Evolutionary conservation across 2,329 filamentous ascomycete genomes (phyloP).

Genomic region (Cercospora sojina): DNA sequence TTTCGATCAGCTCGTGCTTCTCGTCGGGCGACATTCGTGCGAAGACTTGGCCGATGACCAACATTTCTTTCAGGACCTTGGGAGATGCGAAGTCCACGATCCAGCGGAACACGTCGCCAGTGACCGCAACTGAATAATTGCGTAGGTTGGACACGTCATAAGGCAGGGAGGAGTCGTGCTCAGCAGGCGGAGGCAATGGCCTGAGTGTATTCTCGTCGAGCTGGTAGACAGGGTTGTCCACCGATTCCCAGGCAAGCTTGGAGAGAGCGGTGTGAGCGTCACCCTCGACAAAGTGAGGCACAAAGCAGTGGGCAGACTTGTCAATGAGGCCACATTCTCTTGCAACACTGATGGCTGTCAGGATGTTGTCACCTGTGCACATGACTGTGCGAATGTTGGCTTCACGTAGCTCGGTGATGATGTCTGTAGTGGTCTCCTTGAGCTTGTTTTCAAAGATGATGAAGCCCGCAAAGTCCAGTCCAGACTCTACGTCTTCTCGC

Average conservation of each 20-base stretch:
- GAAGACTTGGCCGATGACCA: constrained; percentile 88
- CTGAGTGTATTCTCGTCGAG: constrained; percentile 78
- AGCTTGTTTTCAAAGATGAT: constrained; percentile 99
- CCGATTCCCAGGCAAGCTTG: constrained; percentile 83
- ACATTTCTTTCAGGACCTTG: constrained; percentile 80
- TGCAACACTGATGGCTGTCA: constrained; percentile 94
- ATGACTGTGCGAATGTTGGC: constrained; percentile 89
- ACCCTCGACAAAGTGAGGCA: constrained; percentile 84
- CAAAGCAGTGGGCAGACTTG: constrained; percentile 81
- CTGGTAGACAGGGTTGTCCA: constrained; percentile 77
- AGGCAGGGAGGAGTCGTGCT: constrained; percentile 77
- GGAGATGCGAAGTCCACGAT: constrained; percentile 85
- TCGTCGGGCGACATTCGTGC: constrained; percentile 98
- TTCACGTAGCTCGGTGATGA: constrained; percentile 76
- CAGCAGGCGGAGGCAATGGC: constrained; percentile 68
- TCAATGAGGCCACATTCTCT: constrained; percentile 84
- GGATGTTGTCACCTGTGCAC: constrained; percentile 97
- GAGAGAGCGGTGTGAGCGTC: constrained; percentile 71
- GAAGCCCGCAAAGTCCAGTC: constrained; percentile 87
- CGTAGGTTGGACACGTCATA: constrained; percentile 78
- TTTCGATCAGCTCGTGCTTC: constrained; percentile 96
- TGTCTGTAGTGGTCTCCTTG: constrained; percentile 77
- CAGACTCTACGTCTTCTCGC: constrained; percentile 76
- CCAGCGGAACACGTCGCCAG: constrained; percentile 95
- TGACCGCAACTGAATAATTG: constrained; percentile 86